Conservation (phyloP, 2,329 filamentous ascomycete genomes). For the Colletotrichum tanaceti region DNA sequence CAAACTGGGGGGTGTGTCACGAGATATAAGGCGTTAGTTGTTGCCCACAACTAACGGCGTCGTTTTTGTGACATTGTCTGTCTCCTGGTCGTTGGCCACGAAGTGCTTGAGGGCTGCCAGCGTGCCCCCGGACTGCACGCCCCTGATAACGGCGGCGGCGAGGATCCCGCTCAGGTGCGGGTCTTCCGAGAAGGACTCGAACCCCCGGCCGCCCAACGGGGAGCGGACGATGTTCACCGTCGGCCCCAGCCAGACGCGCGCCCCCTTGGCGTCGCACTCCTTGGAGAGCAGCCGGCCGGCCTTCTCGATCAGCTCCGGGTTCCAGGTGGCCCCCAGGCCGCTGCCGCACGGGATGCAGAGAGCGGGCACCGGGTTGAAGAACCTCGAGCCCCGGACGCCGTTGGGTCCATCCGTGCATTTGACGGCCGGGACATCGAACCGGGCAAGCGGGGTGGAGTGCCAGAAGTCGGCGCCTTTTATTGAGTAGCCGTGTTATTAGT, state of each 20-base stretch:
- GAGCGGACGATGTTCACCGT: slow-evolving; percentile 72
- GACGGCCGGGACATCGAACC: slow-evolving; percentile 71
- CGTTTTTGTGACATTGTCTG: too few species aligned
- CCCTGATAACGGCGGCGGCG: slow-evolving; percentile 63
- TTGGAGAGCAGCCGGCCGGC: slow-evolving; percentile 63
- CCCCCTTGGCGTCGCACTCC: slow-evolving; percentile 66
- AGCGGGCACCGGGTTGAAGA: slow-evolving; percentile 71
- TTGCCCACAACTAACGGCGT: too few species aligned
- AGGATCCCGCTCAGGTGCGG: slow-evolving; percentile 66
- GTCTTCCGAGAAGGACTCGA: slow-evolving; percentile 69
- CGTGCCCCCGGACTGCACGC: slow-evolving; percentile 67
- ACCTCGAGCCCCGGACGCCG: slow-evolving; percentile 74
- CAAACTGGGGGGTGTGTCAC: too few species aligned
- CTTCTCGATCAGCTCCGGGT: slow-evolving; percentile 62
- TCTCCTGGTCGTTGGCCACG: slow-evolving; percentile 71
- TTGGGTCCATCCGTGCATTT: slow-evolving; percentile 77
- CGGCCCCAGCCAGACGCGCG: slow-evolving; percentile 69
- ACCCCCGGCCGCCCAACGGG: slow-evolving; percentile 69
- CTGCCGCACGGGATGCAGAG: slow-evolving; percentile 71
- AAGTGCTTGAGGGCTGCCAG: slow-evolving; percentile 71
- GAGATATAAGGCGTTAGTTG: too few species aligned
- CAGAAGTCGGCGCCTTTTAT: slow-evolving; percentile 72
- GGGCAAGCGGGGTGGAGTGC: slow-evolving; percentile 71
- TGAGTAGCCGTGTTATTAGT: not conserved
- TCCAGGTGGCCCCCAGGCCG: slow-evolving; percentile 68